These are phyloP conservation scores for Colletotrichum acutatum DNA, from an alignment of 2,329 filamentous ascomycete species.

Conservation along the genomic window DNA sequence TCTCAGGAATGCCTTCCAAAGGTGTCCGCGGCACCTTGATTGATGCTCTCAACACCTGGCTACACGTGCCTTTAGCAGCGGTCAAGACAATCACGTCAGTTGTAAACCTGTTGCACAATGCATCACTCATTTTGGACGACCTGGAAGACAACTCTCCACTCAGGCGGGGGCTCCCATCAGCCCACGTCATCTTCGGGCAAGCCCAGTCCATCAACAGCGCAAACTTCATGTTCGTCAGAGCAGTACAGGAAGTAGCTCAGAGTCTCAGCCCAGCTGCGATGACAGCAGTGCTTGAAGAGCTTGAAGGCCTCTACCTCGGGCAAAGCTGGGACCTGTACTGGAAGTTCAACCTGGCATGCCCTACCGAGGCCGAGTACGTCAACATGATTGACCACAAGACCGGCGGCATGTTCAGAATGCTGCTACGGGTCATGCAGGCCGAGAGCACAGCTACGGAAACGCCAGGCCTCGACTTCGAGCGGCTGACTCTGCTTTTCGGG, in stretches of 20 bases:
- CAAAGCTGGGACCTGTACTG: conserved; percentile 44
- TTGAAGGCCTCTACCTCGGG: conserved; percentile 39
- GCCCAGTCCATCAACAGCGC: conserved; percentile 51
- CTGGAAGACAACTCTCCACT: conserved; percentile 49
- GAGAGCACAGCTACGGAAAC: neutral
- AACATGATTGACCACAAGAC: conserved; percentile 43
- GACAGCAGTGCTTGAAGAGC: conserved; percentile 39
- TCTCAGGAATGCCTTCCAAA: conserved; percentile 22
- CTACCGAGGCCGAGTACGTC: conserved; percentile 41
- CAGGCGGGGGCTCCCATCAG: conserved; percentile 47
- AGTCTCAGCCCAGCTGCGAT: conserved; percentile 36
- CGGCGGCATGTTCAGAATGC: conserved; percentile 38
- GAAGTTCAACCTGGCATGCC: conserved; percentile 37
- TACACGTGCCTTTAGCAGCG: neutral
- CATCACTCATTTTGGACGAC: conserved; percentile 46
- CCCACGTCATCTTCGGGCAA: conserved; percentile 49
- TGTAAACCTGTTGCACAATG: conserved; percentile 17
- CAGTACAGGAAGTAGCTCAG: conserved; percentile 34
- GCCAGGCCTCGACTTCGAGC: neutral
- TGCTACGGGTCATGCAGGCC: conserved; percentile 34
- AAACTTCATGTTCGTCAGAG: conserved; percentile 43
- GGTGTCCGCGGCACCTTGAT: neutral
- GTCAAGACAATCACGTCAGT: conserved; percentile 12
- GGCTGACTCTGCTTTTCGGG: conserved; percentile 38
- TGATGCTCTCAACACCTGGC: conserved; percentile 9